phyloP scores from a whole-genome alignment of 2,329 filamentous ascomycete genomes.

The Calonectria ilicicola region DNA sequence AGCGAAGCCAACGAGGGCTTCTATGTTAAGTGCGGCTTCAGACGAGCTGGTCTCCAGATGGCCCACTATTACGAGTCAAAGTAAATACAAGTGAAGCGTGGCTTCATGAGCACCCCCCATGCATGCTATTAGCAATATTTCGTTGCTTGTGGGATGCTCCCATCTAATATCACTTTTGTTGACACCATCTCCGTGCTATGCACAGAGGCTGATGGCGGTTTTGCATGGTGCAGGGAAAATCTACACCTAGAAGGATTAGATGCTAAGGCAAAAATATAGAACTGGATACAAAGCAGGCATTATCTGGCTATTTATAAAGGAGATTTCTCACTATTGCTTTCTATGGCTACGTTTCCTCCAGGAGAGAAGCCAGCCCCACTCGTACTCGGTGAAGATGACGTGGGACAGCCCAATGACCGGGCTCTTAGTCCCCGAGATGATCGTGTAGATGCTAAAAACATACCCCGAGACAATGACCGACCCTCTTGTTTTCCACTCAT shows the following conservation, averaged over 20 bases:
- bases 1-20: constrained; percentile 97
- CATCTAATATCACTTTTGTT: constrained; percentile 25
- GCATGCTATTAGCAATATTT: not conserved
- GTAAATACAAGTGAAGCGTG: constrained; percentile 52
- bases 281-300: not conserved
- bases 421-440: not conserved
- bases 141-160: not conserved
- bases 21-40: constrained; percentile 97
- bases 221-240: constrained; percentile 45
- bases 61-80: constrained; percentile 88
- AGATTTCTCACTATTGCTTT: not conserved
- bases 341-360: not conserved
- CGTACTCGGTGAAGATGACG: not conserved
- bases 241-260: constrained; percentile 35
- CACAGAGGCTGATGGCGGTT: constrained; percentile 41
- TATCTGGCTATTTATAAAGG: not conserved
- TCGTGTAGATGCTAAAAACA: not conserved
- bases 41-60: constrained; percentile 94
- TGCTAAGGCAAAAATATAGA: constrained; percentile 35
- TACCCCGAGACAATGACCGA: not conserved
- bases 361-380: not conserved
- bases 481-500: not conserved
- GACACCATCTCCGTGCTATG: constrained; percentile 26
- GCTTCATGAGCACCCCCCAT: constrained; percentile 2
- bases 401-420: not conserved